Evolutionary conservation across 75 land plant species (phyloP).

Genomic region (Pinus tabuliformis): DNA sequence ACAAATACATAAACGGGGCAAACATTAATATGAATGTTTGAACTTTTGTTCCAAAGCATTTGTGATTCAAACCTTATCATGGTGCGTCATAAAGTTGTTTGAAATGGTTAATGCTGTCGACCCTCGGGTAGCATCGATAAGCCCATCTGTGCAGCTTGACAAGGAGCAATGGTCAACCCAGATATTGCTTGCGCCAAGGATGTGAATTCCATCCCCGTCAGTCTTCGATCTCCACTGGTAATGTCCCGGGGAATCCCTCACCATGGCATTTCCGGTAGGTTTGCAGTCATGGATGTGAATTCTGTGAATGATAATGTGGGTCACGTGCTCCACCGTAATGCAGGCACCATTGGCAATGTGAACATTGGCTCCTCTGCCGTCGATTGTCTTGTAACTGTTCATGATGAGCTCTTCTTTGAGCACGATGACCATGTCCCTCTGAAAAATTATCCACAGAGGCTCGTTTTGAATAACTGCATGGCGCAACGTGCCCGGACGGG

Average conservation of each 20-base stretch:
- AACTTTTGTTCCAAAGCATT: too few species aligned
- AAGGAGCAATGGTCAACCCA: constrained; percentile 38
- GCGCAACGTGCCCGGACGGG: too few species aligned
- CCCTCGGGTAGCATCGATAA: constrained; percentile 25
- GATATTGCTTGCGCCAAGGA: constrained; percentile 14
- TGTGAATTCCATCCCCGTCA: constrained; percentile 29
- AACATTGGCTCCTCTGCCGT: too few species aligned
- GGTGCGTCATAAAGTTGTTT: constrained; percentile 24
- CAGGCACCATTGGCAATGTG: too few species aligned
- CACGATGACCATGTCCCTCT: too few species aligned
- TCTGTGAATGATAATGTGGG: too few species aligned
- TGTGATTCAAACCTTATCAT: constrained; percentile 24
- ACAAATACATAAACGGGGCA: neutral
- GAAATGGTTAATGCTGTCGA: constrained; percentile 41
- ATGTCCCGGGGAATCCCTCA: constrained; percentile 2
- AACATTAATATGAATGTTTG: neutral
- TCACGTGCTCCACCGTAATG: too few species aligned
- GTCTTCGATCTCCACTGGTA: constrained; percentile 9
- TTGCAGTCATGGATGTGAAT: too few species aligned
- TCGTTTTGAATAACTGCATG: too few species aligned
- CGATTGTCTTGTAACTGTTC: neutral
- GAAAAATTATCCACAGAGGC: too few species aligned
- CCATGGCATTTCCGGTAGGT: neutral
- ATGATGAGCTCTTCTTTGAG: neutral
- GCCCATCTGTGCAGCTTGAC: constrained; percentile 21